Evolutionary conservation across 352 stramenopile species (phyloP).

Genomic region (Pythium monospermum): DNA sequence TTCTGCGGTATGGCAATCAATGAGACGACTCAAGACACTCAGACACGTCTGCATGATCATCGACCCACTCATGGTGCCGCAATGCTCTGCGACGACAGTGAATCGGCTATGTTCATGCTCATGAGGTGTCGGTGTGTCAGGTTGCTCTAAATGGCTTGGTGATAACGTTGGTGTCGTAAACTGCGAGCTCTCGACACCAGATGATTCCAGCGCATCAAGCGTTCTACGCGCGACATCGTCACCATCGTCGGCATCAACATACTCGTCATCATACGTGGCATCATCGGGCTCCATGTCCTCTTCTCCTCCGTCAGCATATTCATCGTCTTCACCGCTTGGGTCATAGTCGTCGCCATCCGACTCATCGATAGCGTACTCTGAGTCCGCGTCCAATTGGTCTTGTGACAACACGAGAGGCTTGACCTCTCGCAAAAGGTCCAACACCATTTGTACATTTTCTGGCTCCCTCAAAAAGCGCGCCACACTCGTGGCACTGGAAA

Average conservation of each 20-base stretch:
- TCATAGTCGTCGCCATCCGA: conserved; percentile 55
- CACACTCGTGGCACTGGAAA: conserved; percentile 77
- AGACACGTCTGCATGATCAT: conserved; percentile 89
- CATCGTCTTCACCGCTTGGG: conserved; percentile 42
- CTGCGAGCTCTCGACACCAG: conserved; percentile 24
- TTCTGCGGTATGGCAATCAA: conserved; percentile 79
- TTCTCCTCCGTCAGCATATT: conserved; percentile 37
- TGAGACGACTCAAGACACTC: conserved; percentile 73
- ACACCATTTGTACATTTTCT: conserved; percentile 69
- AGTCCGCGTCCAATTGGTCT: conserved; percentile 56
- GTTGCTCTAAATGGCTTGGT: conserved; percentile 19
- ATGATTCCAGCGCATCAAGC: conserved; percentile 59
- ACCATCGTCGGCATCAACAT: conserved; percentile 22
- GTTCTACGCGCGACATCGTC: conserved; percentile 45
- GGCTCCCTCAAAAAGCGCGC: conserved; percentile 70
- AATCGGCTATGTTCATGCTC: conserved; percentile 44
- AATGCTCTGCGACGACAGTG: conserved; percentile 74
- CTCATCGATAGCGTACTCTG: conserved; percentile 48
- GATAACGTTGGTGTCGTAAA: conserved; percentile 20
- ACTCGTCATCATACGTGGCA: conserved; percentile 37
- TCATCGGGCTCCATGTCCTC: conserved; percentile 27
- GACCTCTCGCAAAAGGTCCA: conserved; percentile 70
- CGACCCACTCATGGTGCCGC: conserved; percentile 69
- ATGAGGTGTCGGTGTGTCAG: conserved; percentile 12
- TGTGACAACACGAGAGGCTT: conserved; percentile 70